These are phyloP conservation scores for Scopulariopsis brevicaulis DNA, from an alignment of 2,329 filamentous ascomycete species.

Conservation along the genomic window DNA sequence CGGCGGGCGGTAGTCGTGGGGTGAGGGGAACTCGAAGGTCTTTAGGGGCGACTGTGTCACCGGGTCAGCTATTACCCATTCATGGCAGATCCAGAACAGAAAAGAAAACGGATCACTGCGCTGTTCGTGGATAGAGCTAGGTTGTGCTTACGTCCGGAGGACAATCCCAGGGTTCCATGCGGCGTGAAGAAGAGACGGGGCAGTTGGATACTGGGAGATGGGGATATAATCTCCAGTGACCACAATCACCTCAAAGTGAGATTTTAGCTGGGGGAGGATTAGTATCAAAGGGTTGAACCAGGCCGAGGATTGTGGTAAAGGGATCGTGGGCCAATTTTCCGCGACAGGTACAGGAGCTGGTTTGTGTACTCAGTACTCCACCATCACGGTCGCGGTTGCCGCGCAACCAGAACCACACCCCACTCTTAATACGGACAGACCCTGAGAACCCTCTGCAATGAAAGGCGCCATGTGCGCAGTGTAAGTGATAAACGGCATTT, in stretches of 20 bases:
- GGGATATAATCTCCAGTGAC: neutral
- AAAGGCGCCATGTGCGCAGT: too few species aligned
- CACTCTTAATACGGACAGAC: neutral
- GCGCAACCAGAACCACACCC: neutral
- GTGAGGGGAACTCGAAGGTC: too few species aligned
- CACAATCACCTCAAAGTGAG: neutral
- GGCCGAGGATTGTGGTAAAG: neutral
- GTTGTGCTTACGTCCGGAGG: too few species aligned
- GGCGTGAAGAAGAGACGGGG: neutral
- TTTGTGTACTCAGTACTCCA: slow-evolving; percentile 2
- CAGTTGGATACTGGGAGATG: neutral
- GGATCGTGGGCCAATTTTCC: neutral
- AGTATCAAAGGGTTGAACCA: neutral
- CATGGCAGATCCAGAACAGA: too few species aligned
- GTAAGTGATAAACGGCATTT: too few species aligned
- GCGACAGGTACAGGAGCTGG: neutral
- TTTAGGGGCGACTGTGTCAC: too few species aligned
- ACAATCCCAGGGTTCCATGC: neutral
- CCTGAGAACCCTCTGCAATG: neutral
- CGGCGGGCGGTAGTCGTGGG: neutral
- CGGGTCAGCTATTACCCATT: too few species aligned
- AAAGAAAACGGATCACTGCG: too few species aligned
- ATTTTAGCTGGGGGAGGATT: neutral
- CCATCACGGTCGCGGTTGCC: neutral
- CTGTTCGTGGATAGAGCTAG: too few species aligned